Base-by-base conservation (phyloP, 176 grass and related monocot species). In the Panicum miliaceum region DNA sequence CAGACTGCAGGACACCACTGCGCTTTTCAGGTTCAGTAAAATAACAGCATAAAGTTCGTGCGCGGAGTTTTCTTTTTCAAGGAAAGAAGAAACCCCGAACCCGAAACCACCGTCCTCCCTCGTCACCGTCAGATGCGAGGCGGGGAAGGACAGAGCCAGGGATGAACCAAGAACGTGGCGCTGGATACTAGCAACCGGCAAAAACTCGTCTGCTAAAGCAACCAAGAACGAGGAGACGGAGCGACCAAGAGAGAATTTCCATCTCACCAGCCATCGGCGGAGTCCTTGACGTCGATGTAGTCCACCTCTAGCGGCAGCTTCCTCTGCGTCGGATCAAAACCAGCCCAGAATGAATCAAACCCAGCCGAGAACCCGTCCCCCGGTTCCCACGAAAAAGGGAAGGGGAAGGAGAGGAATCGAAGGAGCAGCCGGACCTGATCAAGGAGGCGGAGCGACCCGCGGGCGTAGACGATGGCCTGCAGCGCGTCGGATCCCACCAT, bases 361-460 rank as follows among this genome's bases (percentile, higher is more conserved):
- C 52, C 71, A 88, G 53, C 37, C 68, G 81, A 47, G 26, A 79
- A 75, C 63, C 0, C 69, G 2, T 71, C 5, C 63, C 8, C 71
- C 23, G 42, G 51, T 13, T 10, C 52, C 10, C 51, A 29, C 0
- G 22, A 15, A 59, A 47, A 13, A 10, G 0, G 7, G 48, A 16
- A 40, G 4, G 11, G 3, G 20, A 23, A 32, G 3, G 40, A 8
- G 14, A 15, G 10, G 20, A 19, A 18, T 7, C 53, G 54, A n/a
- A 9, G 7, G 23, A 27, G 64, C 0, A 25, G 3, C n/a, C 23
- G 23, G 6, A 94, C 96, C 85, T 98, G 96, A 78, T 95, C 96
- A 6, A 98, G 93, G 32, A 98, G 93, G 76, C 96, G 93, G n/a
- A 98, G 93, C 29, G 91, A 90, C 0, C 91, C 91, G 13, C 89